Conservation (phyloP, 2,329 filamentous ascomycete genomes). For the Colletotrichum shisoi region DNA sequence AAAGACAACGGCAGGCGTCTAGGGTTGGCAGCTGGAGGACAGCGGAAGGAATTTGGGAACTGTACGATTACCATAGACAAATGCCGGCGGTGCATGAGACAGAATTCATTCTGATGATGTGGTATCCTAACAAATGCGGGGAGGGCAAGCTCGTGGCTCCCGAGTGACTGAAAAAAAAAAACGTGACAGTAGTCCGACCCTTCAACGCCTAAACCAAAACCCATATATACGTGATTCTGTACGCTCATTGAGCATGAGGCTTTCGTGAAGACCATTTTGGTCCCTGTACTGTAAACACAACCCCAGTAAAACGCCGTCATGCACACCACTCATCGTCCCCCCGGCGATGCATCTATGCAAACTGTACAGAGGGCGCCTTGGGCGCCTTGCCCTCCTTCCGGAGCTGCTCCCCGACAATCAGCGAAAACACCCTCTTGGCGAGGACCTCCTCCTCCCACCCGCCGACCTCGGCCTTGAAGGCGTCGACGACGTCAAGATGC, state of each 20-base stretch:
- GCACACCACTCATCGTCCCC: constrained; percentile 1
- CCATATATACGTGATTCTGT: constrained; percentile 14
- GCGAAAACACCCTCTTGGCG: constrained; percentile 62
- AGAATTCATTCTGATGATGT: constrained; percentile 39
- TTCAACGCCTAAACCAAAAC: constrained; percentile 24
- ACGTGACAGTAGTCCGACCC: constrained; percentile 6
- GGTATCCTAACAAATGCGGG: constrained; percentile 37
- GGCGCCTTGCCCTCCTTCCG: constrained; percentile 41
- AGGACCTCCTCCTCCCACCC: constrained; percentile 60
- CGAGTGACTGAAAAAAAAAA: constrained; percentile 13
- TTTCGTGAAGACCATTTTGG: constrained; percentile 16
- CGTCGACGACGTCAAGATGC: constrained; percentile 67
- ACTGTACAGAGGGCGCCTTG: constrained; percentile 27
- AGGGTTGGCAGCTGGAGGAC: constrained; percentile 12
- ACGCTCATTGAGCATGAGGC: constrained; percentile 22
- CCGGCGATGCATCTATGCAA: constrained; percentile 9
- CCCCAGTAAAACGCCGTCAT: constrained; percentile 8
- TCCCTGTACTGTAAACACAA: constrained; percentile 43
- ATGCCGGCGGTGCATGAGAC: constrained; percentile 38
- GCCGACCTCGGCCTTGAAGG: constrained; percentile 58
- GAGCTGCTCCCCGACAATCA: constrained; percentile 61
- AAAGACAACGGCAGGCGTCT: constrained; percentile 37
- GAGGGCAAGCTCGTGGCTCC: constrained; percentile 15
- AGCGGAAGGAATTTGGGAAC: constrained; percentile 37
- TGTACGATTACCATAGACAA: constrained; percentile 43